phyloP scores from a whole-genome alignment of 768 basidiomycete species.

The Termitomyces sp. region DNA sequence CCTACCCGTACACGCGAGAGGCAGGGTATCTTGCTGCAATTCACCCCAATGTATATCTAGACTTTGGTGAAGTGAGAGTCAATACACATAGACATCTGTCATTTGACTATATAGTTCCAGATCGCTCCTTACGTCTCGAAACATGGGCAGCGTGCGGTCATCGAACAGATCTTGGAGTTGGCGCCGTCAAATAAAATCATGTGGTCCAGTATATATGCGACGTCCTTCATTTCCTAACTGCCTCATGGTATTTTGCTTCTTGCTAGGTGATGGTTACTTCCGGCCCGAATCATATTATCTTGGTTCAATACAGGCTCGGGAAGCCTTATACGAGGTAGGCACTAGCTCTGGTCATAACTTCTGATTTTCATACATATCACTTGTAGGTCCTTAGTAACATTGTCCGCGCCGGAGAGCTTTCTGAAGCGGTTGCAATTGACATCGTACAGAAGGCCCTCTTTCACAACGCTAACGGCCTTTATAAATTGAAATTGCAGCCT shows the following conservation, averaged over 20 bases:
- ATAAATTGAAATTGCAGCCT: conserved; percentile 43
- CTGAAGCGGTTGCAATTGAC: conserved; percentile 44
- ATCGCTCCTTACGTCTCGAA: conserved; percentile 64
- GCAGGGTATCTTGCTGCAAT: conserved; percentile 72
- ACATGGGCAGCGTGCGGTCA: conserved; percentile 52
- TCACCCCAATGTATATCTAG: conserved; percentile 70
- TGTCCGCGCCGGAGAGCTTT: conserved; percentile 43
- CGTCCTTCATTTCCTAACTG: not conserved
- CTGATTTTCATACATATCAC: not conserved
- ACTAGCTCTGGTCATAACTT: not conserved
- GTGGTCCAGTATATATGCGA: conserved; percentile 61
- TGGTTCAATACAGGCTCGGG: conserved; percentile 56
- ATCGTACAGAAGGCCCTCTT: conserved; percentile 57
- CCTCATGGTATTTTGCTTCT: not conserved
- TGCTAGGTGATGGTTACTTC: conserved; percentile 57
- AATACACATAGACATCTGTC: not conserved
- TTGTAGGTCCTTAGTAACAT: conserved; percentile 50
- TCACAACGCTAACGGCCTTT: conserved; percentile 60
- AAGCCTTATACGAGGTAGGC: conserved; percentile 52
- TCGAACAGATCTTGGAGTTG: conserved; percentile 64
- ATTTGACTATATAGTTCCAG: conserved; percentile 17
- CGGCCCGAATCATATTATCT: conserved; percentile 79
- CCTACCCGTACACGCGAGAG: conserved; percentile 76
- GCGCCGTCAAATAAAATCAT: conserved; percentile 74
- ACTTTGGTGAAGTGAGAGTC: conserved; percentile 66